These are phyloP conservation scores for Taphrina communis DNA, from an alignment of 1,139 yeast genomes.

Conservation along the genomic window DNA sequence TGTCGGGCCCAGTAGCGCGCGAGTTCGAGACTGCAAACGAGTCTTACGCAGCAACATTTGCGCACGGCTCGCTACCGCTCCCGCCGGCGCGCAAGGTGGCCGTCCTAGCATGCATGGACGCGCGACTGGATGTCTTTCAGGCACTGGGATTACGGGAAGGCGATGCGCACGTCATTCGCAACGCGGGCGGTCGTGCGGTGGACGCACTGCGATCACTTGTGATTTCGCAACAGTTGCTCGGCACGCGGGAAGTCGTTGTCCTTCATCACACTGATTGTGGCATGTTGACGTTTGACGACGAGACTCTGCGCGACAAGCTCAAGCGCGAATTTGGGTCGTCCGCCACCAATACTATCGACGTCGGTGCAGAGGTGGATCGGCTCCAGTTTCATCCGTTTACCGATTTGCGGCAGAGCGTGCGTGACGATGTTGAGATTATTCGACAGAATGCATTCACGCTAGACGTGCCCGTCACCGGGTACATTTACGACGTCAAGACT, in stretches of 20 bases:
- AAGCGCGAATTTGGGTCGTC: slow-evolving; percentile 49
- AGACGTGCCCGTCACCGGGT: slow-evolving; percentile 54
- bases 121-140: slow-evolving; percentile 56
- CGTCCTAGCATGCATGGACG: slow-evolving; percentile 58
- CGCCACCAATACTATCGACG: slow-evolving; percentile 36
- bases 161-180: slow-evolving; percentile 58
- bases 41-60: slow-evolving; percentile 44
- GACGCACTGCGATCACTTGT: slow-evolving; percentile 56
- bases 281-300: slow-evolving; percentile 55
- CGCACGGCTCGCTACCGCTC: slow-evolving; percentile 49
- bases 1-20: slow-evolving; percentile 23
- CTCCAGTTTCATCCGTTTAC: slow-evolving; percentile 53
- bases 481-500: slow-evolving; percentile 55
- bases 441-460: slow-evolving; percentile 47
- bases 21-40: slow-evolving; percentile 46
- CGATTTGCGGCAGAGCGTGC: slow-evolving; percentile 53
- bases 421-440: slow-evolving; percentile 53
- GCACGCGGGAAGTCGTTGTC: slow-evolving; percentile 55
- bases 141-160: slow-evolving; percentile 56
- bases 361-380: slow-evolving; percentile 42
- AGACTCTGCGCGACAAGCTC: slow-evolving; percentile 50
- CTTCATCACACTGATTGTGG: slow-evolving; percentile 52
- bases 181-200: slow-evolving; percentile 57
- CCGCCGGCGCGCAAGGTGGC: slow-evolving; percentile 55
- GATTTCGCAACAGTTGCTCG: slow-evolving; percentile 54